Percentiles rank a stretch among this genome's conserved stretches.
phyloP scores from a whole-genome alignment of 139 green algal species.

The Chlorella vulgaris region DNA sequence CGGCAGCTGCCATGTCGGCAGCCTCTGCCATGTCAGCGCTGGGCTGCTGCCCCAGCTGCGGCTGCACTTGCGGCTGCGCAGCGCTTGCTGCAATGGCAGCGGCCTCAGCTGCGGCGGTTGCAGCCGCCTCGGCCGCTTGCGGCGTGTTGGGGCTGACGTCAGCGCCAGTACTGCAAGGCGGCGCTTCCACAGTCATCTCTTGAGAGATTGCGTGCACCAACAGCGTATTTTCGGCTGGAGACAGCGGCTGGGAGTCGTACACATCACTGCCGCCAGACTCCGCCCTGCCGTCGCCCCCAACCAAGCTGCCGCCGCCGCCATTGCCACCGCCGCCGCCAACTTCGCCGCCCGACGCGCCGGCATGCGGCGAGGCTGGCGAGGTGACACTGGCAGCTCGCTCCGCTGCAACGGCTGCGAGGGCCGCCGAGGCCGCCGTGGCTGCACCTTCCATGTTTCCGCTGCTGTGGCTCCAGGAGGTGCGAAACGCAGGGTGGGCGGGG shows the following conservation, averaged over 20 bases:
- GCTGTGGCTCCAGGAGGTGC: neutral
- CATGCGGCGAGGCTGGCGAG: too few species aligned
- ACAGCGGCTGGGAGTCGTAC: neutral
- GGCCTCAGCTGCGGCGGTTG: neutral
- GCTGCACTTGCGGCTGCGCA: neutral
- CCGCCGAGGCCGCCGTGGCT: neutral
- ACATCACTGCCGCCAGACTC: neutral
- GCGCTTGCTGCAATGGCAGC: neutral
- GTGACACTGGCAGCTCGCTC: neutral
- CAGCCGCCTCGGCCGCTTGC: neutral
- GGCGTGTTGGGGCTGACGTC: neutral
- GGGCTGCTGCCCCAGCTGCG: neutral
- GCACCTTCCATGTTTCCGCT: neutral
- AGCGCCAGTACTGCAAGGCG: neutral
- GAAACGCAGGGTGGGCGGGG: constrained; percentile 1
- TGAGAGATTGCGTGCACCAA: neutral
- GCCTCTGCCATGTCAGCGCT: constrained; percentile 4
- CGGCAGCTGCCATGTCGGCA: neutral
- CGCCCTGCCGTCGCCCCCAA: neutral
- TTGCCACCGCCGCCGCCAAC: neutral
- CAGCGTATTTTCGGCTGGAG: neutral
- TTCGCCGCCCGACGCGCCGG: too few species aligned
- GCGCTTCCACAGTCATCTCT: neutral
- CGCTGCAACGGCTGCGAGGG: neutral
- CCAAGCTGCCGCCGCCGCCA: neutral